A percentile compares a stretch with the other conserved stretches of the same genome.
Conservation (phyloP, 306 rosid genomes). For the Begonia peltatifolia region DNA sequence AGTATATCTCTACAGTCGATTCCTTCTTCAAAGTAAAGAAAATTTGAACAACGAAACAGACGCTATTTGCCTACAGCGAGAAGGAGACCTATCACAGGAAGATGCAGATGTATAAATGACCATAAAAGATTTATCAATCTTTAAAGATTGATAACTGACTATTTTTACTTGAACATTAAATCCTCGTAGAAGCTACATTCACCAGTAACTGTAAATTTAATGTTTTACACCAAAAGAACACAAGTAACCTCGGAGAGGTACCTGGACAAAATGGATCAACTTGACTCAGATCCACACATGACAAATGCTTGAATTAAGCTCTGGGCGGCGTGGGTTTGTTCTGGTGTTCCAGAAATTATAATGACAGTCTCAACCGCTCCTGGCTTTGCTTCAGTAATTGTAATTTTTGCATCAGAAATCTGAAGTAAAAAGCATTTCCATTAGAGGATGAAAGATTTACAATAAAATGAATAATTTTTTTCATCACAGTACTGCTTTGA, state of each 20-base stretch:
- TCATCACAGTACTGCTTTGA: neutral
- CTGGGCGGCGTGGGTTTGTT: slow-evolving; percentile 96
- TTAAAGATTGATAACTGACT: no score
- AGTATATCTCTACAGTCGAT: neutral
- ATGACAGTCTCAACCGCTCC: slow-evolving; percentile 82
- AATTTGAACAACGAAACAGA: neutral
- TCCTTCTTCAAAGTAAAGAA: neutral
- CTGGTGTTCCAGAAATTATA: slow-evolving; percentile 90
- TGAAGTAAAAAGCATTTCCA: slow-evolving; percentile 18
- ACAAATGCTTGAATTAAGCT: slow-evolving; percentile 99
- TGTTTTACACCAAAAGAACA: neutral
- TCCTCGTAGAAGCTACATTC: no score
- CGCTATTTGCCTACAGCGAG: neutral
- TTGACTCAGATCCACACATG: slow-evolving; percentile 63
- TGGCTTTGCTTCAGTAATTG: slow-evolving; percentile 68
- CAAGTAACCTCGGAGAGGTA: slow-evolving; percentile 13
- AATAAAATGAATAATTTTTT: no score
- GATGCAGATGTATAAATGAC: neutral
- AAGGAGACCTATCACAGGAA: neutral
- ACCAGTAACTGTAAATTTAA: no score
- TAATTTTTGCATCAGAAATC: slow-evolving; percentile 91
- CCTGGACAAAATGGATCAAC: slow-evolving; percentile 36
- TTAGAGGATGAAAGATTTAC: neutral
- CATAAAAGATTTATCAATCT: no score
- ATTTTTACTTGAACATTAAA: no score